These are phyloP conservation scores for Xylaria longipes DNA, from an alignment of 495 filamentous ascomycete species.

Conservation along the genomic window DNA sequence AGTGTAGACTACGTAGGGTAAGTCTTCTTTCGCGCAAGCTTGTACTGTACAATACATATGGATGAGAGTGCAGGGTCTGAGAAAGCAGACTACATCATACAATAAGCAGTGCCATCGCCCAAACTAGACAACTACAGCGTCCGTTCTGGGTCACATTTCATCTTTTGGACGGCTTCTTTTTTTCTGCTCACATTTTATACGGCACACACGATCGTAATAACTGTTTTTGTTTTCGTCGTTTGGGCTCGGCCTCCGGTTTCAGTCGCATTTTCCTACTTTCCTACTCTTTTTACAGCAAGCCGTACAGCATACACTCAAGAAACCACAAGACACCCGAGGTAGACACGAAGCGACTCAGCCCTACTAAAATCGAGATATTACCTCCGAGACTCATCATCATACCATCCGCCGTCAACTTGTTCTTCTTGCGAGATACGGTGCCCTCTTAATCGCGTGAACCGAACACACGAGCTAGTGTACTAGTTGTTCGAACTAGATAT, in stretches of 20 bases:
- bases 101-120: constrained; percentile 25
- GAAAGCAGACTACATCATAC: constrained; percentile 24
- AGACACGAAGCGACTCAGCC: constrained; percentile 26
- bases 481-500: constrained; percentile 3
- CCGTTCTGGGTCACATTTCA: constrained; percentile 23
- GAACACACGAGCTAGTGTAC: constrained; percentile 18
- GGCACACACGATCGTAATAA: constrained; percentile 1
- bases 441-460: constrained; percentile 12
- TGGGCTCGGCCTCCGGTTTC: constrained; percentile 8
- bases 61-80: constrained; percentile 12
- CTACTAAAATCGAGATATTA: constrained; percentile 27
- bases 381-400: constrained; percentile 27
- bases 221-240: constrained; percentile 11
- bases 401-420: constrained; percentile 20
- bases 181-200: constrained; percentile 1
- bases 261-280: background rate
- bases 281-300: background rate
- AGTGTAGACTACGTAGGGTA: background rate
- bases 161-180: constrained; percentile 10
- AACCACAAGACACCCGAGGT: constrained; percentile 1
- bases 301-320: constrained; percentile 1
- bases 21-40: constrained; percentile 13
- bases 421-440: constrained; percentile 22
- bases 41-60: constrained; percentile 21
- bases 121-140: constrained; percentile 16